These are phyloP conservation scores for Lipomyces kockii DNA, from an alignment of 805 yeast genomes.

Conservation along the genomic window DNA sequence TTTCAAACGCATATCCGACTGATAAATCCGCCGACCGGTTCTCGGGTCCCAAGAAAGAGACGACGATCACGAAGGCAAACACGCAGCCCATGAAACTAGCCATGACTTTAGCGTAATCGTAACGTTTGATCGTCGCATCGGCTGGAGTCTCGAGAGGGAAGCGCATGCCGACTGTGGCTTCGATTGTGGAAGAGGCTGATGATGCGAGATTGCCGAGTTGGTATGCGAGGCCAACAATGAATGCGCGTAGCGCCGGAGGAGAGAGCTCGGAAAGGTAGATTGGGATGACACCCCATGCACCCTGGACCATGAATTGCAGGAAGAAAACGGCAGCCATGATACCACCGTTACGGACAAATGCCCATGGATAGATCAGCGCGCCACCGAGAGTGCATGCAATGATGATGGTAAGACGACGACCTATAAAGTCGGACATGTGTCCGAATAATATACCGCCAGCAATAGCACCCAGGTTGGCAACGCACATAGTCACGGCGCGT, in stretches of 20 bases:
- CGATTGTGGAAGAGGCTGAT: constrained; percentile 73
- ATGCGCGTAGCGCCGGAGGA: constrained; percentile 65
- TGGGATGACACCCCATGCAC: constrained; percentile 76
- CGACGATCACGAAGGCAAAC: constrained; percentile 55
- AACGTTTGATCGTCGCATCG: constrained; percentile 36
- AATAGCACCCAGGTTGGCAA: constrained; percentile 70
- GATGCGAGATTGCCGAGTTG: constrained; percentile 77
- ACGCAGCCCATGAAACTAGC: constrained; percentile 70
- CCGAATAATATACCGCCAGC: constrained; percentile 66
- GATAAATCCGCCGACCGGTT: constrained; percentile 11
- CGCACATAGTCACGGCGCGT: constrained; percentile 63
- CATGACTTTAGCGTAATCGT: constrained; percentile 74
- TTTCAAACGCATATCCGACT: constrained; percentile 1
- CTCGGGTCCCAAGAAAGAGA: constrained; percentile 60
- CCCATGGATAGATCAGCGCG: constrained; percentile 67
- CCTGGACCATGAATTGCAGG: constrained; percentile 68
- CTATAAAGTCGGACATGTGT: constrained; percentile 60
- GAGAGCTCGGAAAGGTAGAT: constrained; percentile 68
- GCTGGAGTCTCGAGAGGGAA: constrained; percentile 47
- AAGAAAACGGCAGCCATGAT: constrained; percentile 65
- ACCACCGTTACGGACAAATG: constrained; percentile 51
- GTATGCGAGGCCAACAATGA: constrained; percentile 65
- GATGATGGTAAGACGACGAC: constrained; percentile 63
- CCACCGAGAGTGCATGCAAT: constrained; percentile 59
- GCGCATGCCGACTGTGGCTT: constrained; percentile 61